Evolutionary conservation across 192 early-diverging fungal species (phyloP), one percentile per base, ranked within the genome.

Genomic region (Coemansia sp.): DNA sequence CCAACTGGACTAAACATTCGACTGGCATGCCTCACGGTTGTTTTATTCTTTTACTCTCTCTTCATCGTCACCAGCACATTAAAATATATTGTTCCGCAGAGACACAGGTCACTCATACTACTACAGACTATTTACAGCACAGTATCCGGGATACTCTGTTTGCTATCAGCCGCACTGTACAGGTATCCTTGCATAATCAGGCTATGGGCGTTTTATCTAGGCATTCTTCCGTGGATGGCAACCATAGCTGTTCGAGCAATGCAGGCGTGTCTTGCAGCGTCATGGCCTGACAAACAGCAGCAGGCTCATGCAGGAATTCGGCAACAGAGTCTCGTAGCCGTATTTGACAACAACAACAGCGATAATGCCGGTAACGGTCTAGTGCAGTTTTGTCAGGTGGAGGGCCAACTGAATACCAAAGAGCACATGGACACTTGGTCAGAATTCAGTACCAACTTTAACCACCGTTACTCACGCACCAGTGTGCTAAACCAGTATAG

Each of bases 121-220:
- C 19, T 46, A 25, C 63, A 66, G 45, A 50, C 63, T 1, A 7
- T 58, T 15, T 26, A 39, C 19, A 53, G 62, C 1, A 15, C 48
- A 19, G 33, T 51, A 13, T 50, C 33, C 2, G 63, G 62, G 18
- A 13, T 42, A 1, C 36, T 58, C 17, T 26, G 61, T n/a, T 41
- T 72, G 30, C 52, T 28, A 15, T 53, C 50, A 25, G 40, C 58
- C 0, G 52, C 57, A 20, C 58, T 61, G 23, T 44, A 22, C 26
- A 13, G 48, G 6, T 61, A 64, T 8, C 50, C 69, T 3, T 72
- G 69, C 23, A 58, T 54, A 2, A 14, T 65, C 9, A 72, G 56
- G 53, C 43, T 72, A 14, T 72, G 69, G 69, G 20, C 38, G 6
- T 14, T 72, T 5, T 65, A 64, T 9, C 11, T 47, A 2, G 69